phyloP scores from a whole-genome alignment of 768 basidiomycete genomes.

The Candolleomyces eurysporus region DNA sequence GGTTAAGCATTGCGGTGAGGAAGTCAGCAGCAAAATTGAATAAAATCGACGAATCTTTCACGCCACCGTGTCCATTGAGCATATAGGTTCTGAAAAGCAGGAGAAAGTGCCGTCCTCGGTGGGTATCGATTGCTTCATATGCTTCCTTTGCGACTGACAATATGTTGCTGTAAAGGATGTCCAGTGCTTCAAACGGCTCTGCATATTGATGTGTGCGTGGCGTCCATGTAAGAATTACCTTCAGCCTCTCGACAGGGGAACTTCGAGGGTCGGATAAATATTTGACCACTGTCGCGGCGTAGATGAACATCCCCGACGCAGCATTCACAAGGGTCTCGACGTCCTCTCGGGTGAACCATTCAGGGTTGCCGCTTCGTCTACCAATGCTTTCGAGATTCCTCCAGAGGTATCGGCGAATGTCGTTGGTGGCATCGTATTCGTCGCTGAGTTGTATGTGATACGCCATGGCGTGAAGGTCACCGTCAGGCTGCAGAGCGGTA shows the following conservation, averaged over 20 bases:
- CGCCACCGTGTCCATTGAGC: not conserved
- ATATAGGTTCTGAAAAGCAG: no score
- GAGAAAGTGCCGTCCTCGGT: no score
- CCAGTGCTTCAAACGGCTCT: slow-evolving; percentile 10
- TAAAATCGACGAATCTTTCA: no score
- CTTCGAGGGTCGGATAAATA: slow-evolving; percentile 15
- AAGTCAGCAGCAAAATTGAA: no score
- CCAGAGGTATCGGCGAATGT: slow-evolving; percentile 7
- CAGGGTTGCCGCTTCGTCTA: not conserved
- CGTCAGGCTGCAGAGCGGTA: not conserved
- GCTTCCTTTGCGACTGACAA: not conserved
- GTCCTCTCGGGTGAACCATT: slow-evolving; percentile 11
- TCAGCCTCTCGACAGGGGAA: not conserved
- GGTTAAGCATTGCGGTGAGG: not conserved
- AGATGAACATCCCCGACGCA: slow-evolving; percentile 23
- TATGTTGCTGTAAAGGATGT: slow-evolving; percentile 12
- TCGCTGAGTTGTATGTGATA: slow-evolving; percentile 1
- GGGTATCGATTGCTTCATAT: no score
- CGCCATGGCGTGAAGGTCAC: not conserved
- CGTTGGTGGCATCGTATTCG: not conserved
- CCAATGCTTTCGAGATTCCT: slow-evolving; percentile 2
- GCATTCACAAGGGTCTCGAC: slow-evolving; percentile 11
- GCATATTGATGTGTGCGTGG: not conserved
- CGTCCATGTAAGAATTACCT: not conserved
- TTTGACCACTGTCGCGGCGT: slow-evolving; percentile 23